Base-by-base conservation (phyloP, 163 green algal species). In the Botryococcus braunii region DNA sequence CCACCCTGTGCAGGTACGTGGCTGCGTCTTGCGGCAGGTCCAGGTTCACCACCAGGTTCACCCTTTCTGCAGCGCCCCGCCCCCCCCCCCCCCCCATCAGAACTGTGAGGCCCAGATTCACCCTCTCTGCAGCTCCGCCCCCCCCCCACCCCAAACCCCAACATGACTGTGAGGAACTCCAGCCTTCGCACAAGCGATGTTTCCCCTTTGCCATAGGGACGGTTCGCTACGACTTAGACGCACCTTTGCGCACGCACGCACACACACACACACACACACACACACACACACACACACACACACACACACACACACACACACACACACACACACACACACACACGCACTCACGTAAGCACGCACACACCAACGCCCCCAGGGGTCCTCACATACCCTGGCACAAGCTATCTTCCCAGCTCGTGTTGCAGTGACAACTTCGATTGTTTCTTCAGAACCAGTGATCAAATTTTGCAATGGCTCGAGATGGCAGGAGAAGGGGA, bases 1-100 rank as follows among this genome's bases (percentile, higher is more conserved):
- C 94, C 1, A 92, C 94, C 3, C 94, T 71, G 80, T 99, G 94
- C 0, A 87, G 89, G 71, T 98, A 99, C 78, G 96, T 86, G 0
- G 82, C 70, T 1, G 84, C 84, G 32, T 89, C 88, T 3, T 76
- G 88, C 9, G 94, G 94, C 58, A 99, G 77, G 77, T 99, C 94
- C 64, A 96, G 71, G 72, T 98, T 92, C 76, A 97, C 85, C 0
- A 98, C 92, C 5, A 77, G 83, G 47, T 96, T 90, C 58, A 52
- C 90, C 89, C 72, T 93, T 95, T 9, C 90, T 74, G 11, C 89
- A 88, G 0, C 86, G 88, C 75, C 83, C 5, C 67, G 67, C 7
- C 73, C 70, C 35, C 90, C 85, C 4, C 9, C 13, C 0, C 89
- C 90, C 39, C 94, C 52, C 60, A 93, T 84, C 59, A 95, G 56